phyloP scores from a whole-genome alignment of 768 basidiomycete genomes.

The Mycena kentingensis region DNA sequence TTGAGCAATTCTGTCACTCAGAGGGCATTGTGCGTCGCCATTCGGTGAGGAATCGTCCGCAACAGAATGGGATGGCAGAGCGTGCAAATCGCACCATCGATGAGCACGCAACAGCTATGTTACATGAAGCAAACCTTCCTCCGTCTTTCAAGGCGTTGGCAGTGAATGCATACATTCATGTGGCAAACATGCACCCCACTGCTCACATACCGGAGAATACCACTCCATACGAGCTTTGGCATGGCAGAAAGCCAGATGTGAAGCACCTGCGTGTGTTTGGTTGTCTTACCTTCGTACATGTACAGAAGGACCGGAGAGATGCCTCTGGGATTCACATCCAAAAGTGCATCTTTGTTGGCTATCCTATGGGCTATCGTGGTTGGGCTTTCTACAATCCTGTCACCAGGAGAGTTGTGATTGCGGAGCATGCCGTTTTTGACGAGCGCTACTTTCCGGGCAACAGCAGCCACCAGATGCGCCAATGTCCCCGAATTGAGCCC shows the following conservation, averaged over 20 bases:
- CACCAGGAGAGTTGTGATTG: conserved; percentile 12
- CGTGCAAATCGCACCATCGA: conserved; percentile 32
- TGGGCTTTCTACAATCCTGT: conserved; percentile 29
- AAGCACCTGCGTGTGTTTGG: conserved; percentile 23
- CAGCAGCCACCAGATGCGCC: neutral
- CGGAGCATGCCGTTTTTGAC: conserved; percentile 28
- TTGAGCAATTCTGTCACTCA: neutral
- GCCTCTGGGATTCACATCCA: conserved; percentile 17
- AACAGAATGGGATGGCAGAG: conserved; percentile 40
- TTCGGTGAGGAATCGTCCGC: conserved; percentile 18
- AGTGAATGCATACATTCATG: conserved; percentile 24
- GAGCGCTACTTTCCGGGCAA: conserved; percentile 29
- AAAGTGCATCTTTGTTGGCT: conserved; percentile 30
- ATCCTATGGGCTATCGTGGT: conserved; percentile 17
- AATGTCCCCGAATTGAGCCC: neutral
- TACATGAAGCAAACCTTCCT: conserved; percentile 22
- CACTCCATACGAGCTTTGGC: conserved; percentile 29
- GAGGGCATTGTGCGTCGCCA: neutral
- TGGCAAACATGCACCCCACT: conserved; percentile 28
- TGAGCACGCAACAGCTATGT: conserved; percentile 25
- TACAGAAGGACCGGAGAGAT: conserved; percentile 27
- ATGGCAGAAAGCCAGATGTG: conserved; percentile 23
- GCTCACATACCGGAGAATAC: conserved; percentile 15
- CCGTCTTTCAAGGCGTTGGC: conserved; percentile 26
- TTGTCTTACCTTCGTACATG: conserved; percentile 29